These are phyloP conservation scores for Raphanus raphanistrum DNA, from an alignment of 345 rosid species.

Conservation along the genomic window DNA sequence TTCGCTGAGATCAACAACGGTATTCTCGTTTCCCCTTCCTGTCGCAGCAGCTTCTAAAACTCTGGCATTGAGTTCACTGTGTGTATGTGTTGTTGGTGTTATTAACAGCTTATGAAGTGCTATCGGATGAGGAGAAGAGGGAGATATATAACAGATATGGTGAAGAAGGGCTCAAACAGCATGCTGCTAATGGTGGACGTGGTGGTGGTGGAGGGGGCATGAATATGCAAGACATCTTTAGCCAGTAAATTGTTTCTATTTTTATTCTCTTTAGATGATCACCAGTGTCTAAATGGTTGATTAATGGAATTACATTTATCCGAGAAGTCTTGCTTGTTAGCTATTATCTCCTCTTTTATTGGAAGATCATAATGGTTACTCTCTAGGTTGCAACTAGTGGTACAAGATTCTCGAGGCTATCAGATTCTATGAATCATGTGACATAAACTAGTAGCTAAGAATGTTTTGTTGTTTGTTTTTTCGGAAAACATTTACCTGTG, in stretches of 20 bases:
- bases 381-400: too few species aligned
- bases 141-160: constrained; percentile 82
- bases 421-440: not conserved
- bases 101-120: constrained; percentile 85
- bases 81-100: constrained; percentile 12
- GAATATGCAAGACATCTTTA: constrained; percentile 37
- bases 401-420: too few species aligned
- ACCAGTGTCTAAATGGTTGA: too few species aligned
- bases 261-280: not conserved
- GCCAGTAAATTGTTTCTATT: constrained; percentile 17
- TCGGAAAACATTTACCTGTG: too few species aligned
- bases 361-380: not conserved
- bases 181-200: constrained; percentile 82
- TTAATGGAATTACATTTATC: not conserved
- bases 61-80: not conserved
- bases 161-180: constrained; percentile 96
- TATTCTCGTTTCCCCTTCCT: constrained; percentile 10
- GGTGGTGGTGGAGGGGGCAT: constrained; percentile 61
- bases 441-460: not conserved
- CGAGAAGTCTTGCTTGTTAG: not conserved
- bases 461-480: too few species aligned
- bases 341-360: not conserved
- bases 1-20: constrained; percentile 95
- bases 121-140: constrained; percentile 90
- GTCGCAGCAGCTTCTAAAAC: too few species aligned